A percentile compares a stretch with the other conserved stretches of the same genome.
These are phyloP conservation scores for Nigrospora sphaerica DNA, from an alignment of 2,329 filamentous ascomycete species.

Conservation along the genomic window DNA sequence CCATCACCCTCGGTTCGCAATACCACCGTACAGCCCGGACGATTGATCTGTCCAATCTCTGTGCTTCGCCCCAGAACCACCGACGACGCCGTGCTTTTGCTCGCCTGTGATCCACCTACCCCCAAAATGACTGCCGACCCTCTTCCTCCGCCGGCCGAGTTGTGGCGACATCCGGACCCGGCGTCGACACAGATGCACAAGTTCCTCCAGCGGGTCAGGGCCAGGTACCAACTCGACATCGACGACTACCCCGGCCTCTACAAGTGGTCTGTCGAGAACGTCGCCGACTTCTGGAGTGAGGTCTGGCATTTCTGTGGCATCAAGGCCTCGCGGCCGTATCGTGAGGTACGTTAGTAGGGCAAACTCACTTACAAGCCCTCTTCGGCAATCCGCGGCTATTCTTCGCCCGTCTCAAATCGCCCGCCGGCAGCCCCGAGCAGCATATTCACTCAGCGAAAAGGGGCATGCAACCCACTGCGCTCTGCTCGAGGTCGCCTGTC, in stretches of 20 bases:
- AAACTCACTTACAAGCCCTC: conserved; percentile 2
- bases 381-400: not conserved
- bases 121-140: conserved; percentile 13
- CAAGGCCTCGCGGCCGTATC: conserved; percentile 56
- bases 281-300: conserved; percentile 75
- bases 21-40: no score
- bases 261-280: conserved; percentile 74
- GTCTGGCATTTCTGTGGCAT: conserved; percentile 80
- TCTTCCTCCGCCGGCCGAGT: conserved; percentile 30
- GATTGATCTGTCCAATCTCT: no score
- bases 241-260: conserved; percentile 68
- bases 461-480: no score
- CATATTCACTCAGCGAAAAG: no score
- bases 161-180: conserved; percentile 68
- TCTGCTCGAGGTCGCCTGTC: no score
- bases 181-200: conserved; percentile 62
- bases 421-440: no score
- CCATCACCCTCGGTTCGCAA: no score
- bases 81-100: not conserved
- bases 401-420: not conserved
- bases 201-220: conserved; percentile 64
- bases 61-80: no score
- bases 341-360: conserved; percentile 43
- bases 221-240: conserved; percentile 57
- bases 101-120: not conserved